These are phyloP conservation scores for Colletotrichum theobromicola DNA, from an alignment of 2,329 filamentous ascomycete genomes.

Conservation along the genomic window DNA sequence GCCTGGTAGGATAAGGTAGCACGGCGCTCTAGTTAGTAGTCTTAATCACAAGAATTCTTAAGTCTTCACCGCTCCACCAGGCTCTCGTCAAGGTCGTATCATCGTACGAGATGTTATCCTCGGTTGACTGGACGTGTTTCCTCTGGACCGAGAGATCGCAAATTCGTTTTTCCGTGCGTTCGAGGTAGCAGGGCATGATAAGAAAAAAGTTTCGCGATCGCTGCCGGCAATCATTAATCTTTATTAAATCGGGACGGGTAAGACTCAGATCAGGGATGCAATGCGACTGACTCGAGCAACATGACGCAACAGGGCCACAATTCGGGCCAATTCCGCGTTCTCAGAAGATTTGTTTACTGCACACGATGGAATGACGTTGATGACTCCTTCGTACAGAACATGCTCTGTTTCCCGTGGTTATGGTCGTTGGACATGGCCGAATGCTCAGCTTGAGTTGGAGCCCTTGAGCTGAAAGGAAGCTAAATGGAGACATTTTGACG, in stretches of 20 bases:
- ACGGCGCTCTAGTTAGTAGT: neutral
- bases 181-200: neutral
- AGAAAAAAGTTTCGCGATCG: neutral
- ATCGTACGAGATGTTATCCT: neutral
- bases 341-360: neutral
- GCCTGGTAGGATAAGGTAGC: neutral
- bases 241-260: neutral
- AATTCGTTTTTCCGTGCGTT: neutral
- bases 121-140: neutral
- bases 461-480: neutral
- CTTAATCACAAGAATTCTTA: neutral
- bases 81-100: neutral
- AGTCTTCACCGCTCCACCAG: neutral
- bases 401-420: neutral
- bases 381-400: accelerated
- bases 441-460: neutral
- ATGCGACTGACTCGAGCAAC: constrained; percentile 2
- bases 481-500: neutral
- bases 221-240: neutral
- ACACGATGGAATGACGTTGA: neutral
- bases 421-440: neutral
- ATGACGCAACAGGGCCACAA: constrained; percentile 16
- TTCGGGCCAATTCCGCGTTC: neutral
- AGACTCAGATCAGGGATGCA: neutral
- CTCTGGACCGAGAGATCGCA: neutral